phyloP scores from a whole-genome alignment of 2,329 filamentous ascomycete species.

The Aspergillus novofumigatus region DNA sequence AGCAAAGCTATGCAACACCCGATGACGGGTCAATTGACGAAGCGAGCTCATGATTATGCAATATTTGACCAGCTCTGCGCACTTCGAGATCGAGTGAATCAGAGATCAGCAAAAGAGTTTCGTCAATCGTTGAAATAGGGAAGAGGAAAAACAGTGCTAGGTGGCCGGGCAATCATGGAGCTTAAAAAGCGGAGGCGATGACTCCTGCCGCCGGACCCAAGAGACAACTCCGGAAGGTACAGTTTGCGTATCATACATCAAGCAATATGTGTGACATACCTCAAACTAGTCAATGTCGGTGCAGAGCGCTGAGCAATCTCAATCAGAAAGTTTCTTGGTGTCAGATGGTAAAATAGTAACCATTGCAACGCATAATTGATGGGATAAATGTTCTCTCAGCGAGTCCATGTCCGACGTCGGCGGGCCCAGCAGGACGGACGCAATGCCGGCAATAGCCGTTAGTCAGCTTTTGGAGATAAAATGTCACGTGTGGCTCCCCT shows the following conservation, averaged over 20 bases:
- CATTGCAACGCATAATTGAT: not conserved
- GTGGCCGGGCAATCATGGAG: slow-evolving; percentile 5
- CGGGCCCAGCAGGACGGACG: not conserved
- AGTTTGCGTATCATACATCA: not conserved
- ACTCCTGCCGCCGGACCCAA: slow-evolving; percentile 22
- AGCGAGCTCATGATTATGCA: slow-evolving; percentile 29
- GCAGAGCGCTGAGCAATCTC: not conserved
- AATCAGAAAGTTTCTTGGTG: not conserved
- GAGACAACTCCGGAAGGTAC: slow-evolving; percentile 24
- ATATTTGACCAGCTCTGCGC: not conserved
- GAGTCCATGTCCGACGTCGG: not conserved
- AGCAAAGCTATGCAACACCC: slow-evolving; percentile 23
- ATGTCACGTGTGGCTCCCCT: not conserved
- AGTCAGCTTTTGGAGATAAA: not conserved
- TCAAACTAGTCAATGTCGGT: not conserved
- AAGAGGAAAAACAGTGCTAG: not conserved
- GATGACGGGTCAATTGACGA: slow-evolving; percentile 32
- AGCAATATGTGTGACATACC: not conserved
- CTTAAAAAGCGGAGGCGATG: slow-evolving; percentile 17
- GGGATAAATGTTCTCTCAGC: not conserved
- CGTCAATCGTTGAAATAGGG: not conserved
- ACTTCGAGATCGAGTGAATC: not conserved
- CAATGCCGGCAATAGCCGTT: not conserved
- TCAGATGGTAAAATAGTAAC: too few species aligned
- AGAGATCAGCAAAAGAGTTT: not conserved